These are phyloP conservation scores for Beta lomatogona DNA, from an alignment of 179 eudicot species.

Conservation along the genomic window DNA sequence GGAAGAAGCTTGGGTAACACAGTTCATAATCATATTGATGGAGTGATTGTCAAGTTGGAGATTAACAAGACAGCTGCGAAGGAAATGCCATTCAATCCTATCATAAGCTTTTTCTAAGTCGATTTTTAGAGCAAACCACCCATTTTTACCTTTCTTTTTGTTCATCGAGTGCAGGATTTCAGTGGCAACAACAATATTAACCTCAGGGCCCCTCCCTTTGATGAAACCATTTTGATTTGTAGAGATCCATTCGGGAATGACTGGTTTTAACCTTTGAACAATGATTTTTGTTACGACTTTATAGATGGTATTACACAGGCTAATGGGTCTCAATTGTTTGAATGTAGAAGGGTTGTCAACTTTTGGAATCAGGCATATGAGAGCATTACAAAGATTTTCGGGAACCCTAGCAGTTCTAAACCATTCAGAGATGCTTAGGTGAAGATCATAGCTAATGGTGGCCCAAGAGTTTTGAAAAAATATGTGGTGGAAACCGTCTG, in stretches of 20 bases:
- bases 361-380: background rate
- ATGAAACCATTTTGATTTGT: background rate
- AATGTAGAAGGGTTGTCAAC: background rate
- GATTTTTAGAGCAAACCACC: background rate
- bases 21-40: background rate
- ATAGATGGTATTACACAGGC: too few species aligned
- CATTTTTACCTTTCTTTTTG: background rate
- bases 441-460: background rate
- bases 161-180: background rate
- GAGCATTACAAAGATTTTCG: background rate
- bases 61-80: background rate
- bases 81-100: background rate
- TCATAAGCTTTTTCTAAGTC: conserved; percentile 10
- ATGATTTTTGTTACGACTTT: too few species aligned
- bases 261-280: background rate
- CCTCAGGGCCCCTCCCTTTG: background rate
- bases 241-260: background rate
- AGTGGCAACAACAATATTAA: background rate
- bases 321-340: too few species aligned
- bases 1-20: background rate
- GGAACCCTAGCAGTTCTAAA: background rate
- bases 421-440: background rate
- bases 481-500: background rate
- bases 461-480: conserved; percentile 1
- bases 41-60: background rate